Evolutionary conservation across 129 eudicot species (phyloP).

Genomic region (Flaveria trinervia): DNA sequence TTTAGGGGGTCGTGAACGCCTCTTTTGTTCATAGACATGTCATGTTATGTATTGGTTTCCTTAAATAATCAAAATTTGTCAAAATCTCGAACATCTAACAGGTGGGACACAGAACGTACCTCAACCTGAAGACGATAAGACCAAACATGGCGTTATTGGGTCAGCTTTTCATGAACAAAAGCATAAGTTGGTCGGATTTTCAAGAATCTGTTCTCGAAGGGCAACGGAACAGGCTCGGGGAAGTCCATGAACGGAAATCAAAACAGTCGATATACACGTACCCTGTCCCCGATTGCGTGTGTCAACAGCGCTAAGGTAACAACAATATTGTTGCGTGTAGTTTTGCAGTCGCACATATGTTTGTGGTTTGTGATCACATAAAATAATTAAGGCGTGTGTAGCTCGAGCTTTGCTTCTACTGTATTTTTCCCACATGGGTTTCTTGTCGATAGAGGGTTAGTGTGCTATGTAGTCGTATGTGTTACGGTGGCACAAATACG

Average conservation of each 20-base stretch:
- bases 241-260: constrained; percentile 65
- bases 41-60: neutral
- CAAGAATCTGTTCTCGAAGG: constrained; percentile 71
- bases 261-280: constrained; percentile 85
- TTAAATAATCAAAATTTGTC: neutral
- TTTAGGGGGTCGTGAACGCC: neutral
- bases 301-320: constrained; percentile 56
- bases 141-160: constrained; percentile 94
- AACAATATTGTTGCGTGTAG: constrained; percentile 19
- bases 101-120: constrained; percentile 81
- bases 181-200: constrained; percentile 81
- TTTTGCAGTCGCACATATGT: constrained; percentile 29
- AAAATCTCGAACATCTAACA: constrained; percentile 6
- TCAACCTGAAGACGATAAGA: constrained; percentile 73
- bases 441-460: constrained; percentile 37
- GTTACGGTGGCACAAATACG: constrained; percentile 21
- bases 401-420: constrained; percentile 30
- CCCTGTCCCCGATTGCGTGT: constrained; percentile 98
- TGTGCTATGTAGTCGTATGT: constrained; percentile 34
- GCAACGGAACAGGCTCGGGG: constrained; percentile 78
- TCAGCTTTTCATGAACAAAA: constrained; percentile 80
- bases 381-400: constrained; percentile 24
- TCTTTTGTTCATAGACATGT: neutral
- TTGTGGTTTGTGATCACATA: constrained; percentile 23
- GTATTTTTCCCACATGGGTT: constrained; percentile 41